Percentiles rank a stretch among this genome's conserved stretches.
phyloP scores from a whole-genome alignment of 1,139 yeast genomes.

The Chernovozyma sophiae-reginae region DNA sequence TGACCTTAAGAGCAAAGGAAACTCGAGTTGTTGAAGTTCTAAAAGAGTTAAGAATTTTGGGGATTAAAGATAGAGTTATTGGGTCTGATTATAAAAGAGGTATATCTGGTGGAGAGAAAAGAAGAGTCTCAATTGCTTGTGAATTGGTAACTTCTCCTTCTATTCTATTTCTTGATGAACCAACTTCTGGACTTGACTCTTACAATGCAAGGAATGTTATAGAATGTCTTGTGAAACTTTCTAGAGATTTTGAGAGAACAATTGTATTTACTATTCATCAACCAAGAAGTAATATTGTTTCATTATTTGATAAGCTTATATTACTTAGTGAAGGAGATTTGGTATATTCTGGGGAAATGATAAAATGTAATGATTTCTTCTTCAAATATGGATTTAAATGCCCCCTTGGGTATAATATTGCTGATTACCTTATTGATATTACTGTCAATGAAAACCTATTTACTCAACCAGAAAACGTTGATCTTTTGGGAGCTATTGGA shows the following conservation, averaged over 20 bases:
- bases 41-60: constrained; percentile 76
- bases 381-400: constrained; percentile 72
- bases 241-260: constrained; percentile 78
- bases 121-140: constrained; percentile 87
- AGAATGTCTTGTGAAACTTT: constrained; percentile 76
- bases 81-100: constrained; percentile 91
- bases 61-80: constrained; percentile 78
- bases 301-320: constrained; percentile 78
- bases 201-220: constrained; percentile 90
- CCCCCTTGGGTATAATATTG: constrained; percentile 88
- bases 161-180: constrained; percentile 77
- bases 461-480: not conserved
- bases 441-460: constrained; percentile 59
- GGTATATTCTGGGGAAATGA: constrained; percentile 83
- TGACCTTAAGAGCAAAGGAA: constrained; percentile 70
- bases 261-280: constrained; percentile 93
- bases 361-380: constrained; percentile 68
- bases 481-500: constrained; percentile 9
- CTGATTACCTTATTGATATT: constrained; percentile 87
- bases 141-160: constrained; percentile 86
- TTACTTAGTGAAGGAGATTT: constrained; percentile 80
- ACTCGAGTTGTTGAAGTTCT: constrained; percentile 81
- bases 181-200: constrained; percentile 93
- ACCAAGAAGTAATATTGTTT: constrained; percentile 94
- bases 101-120: constrained; percentile 89